phyloP scores from a whole-genome alignment of 371 early-diverging fungal genomes.

The Basidiobolus meristosporus region DNA sequence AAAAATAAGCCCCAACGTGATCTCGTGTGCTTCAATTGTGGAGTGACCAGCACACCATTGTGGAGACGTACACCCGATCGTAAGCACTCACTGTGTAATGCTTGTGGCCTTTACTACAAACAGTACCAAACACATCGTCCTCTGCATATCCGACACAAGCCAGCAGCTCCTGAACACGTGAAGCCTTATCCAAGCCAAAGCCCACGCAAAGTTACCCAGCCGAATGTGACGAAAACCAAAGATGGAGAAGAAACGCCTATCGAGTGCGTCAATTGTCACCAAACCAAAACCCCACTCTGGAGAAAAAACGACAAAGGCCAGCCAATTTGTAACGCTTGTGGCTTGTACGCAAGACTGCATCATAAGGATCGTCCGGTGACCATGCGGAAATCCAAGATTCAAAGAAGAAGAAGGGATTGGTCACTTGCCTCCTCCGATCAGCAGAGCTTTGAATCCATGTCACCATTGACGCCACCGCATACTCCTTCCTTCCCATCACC shows the following conservation, averaged over 20 bases:
- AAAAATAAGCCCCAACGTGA: too few species aligned
- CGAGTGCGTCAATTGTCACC: slow-evolving; percentile 59
- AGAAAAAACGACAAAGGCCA: slow-evolving; percentile 58
- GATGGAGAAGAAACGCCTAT: slow-evolving; percentile 3
- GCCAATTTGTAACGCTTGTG: slow-evolving; percentile 83
- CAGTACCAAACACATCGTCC: slow-evolving; percentile 53
- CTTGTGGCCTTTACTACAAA: slow-evolving; percentile 67
- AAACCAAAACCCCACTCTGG: slow-evolving; percentile 79
- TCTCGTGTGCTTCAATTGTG: slow-evolving; percentile 59
- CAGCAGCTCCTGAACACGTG: too few species aligned
- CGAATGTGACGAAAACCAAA: not conserved
- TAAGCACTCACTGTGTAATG: slow-evolving; percentile 62
- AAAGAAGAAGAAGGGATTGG: slow-evolving; percentile 39
- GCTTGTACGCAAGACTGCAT: slow-evolving; percentile 72
- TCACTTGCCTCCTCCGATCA: not conserved
- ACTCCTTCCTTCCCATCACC: too few species aligned
- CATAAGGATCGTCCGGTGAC: slow-evolving; percentile 32
- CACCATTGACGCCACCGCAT: too few species aligned
- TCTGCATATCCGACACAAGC: too few species aligned
- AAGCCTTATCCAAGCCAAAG: too few species aligned
- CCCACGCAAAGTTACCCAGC: too few species aligned
- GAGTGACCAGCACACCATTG: slow-evolving; percentile 55
- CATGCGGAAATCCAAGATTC: slow-evolving; percentile 42
- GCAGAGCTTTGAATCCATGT: too few species aligned
- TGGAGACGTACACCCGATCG: slow-evolving; percentile 66